Conservation (phyloP, 495 filamentous ascomycete genomes). For the Collariella sp. region DNA sequence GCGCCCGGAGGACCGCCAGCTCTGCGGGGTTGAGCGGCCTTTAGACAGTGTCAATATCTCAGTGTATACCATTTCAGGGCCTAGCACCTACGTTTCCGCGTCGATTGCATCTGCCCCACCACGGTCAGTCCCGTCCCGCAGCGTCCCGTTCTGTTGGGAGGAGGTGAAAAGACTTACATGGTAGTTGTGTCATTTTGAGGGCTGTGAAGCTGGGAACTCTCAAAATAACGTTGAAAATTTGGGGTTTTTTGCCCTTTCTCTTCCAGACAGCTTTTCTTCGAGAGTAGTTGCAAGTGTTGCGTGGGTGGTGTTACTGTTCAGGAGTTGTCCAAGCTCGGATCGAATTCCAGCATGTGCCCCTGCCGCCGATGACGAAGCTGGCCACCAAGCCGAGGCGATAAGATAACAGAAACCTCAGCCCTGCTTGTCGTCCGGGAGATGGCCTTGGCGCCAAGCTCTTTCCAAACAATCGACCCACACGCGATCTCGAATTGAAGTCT, state of each 20-base stretch:
- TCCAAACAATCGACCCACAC: constrained; percentile 5
- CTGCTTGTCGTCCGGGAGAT: constrained; percentile 18
- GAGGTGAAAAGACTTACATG: constrained; percentile 49
- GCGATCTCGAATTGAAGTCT: neutral
- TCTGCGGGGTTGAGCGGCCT: constrained; percentile 85
- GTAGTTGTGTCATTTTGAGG: constrained; percentile 55
- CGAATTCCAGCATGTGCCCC: constrained; percentile 17
- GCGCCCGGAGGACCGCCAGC: constrained; percentile 79
- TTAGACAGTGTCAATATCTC: constrained; percentile 3
- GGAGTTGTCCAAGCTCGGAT: constrained; percentile 18
- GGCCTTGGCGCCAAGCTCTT: constrained; percentile 5
- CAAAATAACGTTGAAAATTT: neutral
- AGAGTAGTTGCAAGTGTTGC: neutral
- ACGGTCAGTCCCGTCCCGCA: constrained; percentile 7
- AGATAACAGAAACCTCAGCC: constrained; percentile 24
- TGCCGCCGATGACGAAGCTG: constrained; percentile 27
- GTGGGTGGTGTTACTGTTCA: neutral
- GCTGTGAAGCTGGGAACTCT: neutral
- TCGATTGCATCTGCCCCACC: constrained; percentile 81
- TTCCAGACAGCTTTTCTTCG: neutral
- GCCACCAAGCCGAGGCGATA: constrained; percentile 19
- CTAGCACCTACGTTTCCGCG: constrained; percentile 71
- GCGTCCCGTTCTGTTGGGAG: too few relatives aligned
- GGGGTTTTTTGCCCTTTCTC: neutral
- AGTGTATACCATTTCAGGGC: neutral